Percentiles rank a stretch among this genome's conserved stretches.
Evolutionary conservation across 257 asterid species (phyloP).

Genomic region (Solanum boliviense): DNA sequence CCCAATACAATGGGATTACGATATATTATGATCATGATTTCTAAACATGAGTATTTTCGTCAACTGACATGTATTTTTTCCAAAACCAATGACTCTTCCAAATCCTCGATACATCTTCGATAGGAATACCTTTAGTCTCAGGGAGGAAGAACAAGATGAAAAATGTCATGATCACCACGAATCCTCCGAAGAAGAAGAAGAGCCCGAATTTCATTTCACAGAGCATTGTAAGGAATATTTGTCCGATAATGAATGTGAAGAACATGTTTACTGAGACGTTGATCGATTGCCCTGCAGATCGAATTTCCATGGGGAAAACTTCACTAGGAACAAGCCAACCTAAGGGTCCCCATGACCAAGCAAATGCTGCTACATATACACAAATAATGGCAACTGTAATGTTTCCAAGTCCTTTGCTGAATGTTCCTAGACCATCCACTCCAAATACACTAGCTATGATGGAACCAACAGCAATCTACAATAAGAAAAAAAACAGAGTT

Average conservation of each 20-base stretch:
- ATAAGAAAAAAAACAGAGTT: too few species aligned
- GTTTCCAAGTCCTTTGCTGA: constrained; percentile 54
- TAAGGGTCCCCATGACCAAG: constrained; percentile 92
- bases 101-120: constrained; percentile 58
- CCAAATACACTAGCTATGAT: constrained; percentile 60
- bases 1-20: not conserved
- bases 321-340: constrained; percentile 90
- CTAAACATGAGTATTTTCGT: constrained; percentile 5
- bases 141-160: constrained; percentile 54
- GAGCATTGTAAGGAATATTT: constrained; percentile 54
- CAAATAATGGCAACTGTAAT: constrained; percentile 63
- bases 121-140: constrained; percentile 71
- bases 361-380: constrained; percentile 61
- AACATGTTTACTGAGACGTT: constrained; percentile 69
- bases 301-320: constrained; percentile 63
- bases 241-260: constrained; percentile 52
- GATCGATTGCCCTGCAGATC: constrained; percentile 71
- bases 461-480: constrained; percentile 40
- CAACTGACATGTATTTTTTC: constrained; percentile 37
- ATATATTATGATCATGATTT: not conserved
- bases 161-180: constrained; percentile 42
- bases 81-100: constrained; percentile 83
- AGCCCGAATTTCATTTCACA: constrained; percentile 67
- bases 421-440: constrained; percentile 27
- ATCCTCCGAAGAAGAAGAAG: constrained; percentile 57